Percentiles rank a stretch among this genome's conserved stretches.
These are phyloP conservation scores for Pythium scleroteichum DNA, from an alignment of 352 stramenopile genomes.

Conservation along the genomic window DNA sequence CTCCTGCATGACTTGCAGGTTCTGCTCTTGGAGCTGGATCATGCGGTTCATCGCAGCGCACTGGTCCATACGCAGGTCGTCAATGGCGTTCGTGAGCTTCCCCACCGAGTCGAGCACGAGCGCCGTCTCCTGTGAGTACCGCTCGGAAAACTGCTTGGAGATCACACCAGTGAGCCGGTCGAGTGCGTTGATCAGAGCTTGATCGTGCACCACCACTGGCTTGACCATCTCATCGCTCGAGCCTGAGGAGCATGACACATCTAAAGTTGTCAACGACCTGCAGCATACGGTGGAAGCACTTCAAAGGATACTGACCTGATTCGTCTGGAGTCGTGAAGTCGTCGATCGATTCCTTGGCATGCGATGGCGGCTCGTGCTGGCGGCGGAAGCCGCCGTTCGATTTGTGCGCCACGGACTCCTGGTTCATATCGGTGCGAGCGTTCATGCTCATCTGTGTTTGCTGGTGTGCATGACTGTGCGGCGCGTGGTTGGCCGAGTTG, in stretches of 20 bases:
- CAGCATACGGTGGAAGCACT: conserved; percentile 4
- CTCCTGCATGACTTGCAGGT: conserved; percentile 62
- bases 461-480: conserved; percentile 2
- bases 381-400: conserved; percentile 4
- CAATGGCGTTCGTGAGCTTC: conserved; percentile 49
- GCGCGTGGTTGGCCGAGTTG: conserved; percentile 32
- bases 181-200: conserved; percentile 56
- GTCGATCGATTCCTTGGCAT: conserved; percentile 40
- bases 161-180: conserved; percentile 63
- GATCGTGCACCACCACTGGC: conserved; percentile 55
- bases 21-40: conserved; percentile 67
- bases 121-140: conserved; percentile 35
- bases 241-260: conserved; percentile 25
- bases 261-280: conserved; percentile 23
- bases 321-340: conserved; percentile 64
- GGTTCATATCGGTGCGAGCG: conserved; percentile 3
- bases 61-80: conserved; percentile 55
- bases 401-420: conserved; percentile 6
- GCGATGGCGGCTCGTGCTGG: conserved; percentile 8
- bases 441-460: conserved; percentile 10
- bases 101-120: conserved; percentile 31
- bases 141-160: conserved; percentile 49
- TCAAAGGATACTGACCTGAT: conserved; percentile 25
- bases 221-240: conserved; percentile 43
- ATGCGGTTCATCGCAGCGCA: conserved; percentile 43